Evolutionary conservation across 257 asterid genomes (phyloP).

Genomic region (Solanum paucissectum): DNA sequence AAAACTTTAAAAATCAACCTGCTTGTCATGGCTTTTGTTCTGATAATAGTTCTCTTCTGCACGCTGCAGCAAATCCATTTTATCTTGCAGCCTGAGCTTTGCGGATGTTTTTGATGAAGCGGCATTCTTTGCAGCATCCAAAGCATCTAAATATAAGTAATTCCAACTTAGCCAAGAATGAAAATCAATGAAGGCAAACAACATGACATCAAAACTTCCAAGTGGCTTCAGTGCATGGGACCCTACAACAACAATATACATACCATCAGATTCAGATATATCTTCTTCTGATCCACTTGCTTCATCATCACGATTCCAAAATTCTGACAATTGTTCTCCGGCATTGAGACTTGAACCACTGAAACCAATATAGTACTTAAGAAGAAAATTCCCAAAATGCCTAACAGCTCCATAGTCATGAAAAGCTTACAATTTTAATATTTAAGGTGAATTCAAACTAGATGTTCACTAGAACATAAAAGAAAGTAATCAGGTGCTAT

Average conservation of each 20-base stretch:
- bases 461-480: background rate
- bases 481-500: background rate
- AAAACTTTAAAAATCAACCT: constrained; percentile 25
- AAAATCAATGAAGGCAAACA: constrained; percentile 1
- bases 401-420: background rate
- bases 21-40: constrained; percentile 37
- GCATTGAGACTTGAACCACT: constrained; percentile 16
- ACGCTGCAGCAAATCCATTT: constrained; percentile 53
- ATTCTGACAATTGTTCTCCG: constrained; percentile 53
- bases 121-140: constrained; percentile 32
- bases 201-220: background rate
- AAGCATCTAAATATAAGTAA: constrained; percentile 29
- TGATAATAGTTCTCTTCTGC: constrained; percentile 76
- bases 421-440: background rate
- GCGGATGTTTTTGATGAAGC: constrained; percentile 30
- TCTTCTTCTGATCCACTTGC: constrained; percentile 82
- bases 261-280: constrained; percentile 94
- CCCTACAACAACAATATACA: background rate
- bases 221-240: background rate
- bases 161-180: background rate
- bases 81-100: constrained; percentile 36
- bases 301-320: constrained; percentile 87
- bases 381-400: background rate
- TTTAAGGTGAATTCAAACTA: background rate
- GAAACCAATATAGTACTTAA: background rate